Base-by-base conservation (phyloP, 768 basidiomycete species). In the Boletellus sp. region DNA sequence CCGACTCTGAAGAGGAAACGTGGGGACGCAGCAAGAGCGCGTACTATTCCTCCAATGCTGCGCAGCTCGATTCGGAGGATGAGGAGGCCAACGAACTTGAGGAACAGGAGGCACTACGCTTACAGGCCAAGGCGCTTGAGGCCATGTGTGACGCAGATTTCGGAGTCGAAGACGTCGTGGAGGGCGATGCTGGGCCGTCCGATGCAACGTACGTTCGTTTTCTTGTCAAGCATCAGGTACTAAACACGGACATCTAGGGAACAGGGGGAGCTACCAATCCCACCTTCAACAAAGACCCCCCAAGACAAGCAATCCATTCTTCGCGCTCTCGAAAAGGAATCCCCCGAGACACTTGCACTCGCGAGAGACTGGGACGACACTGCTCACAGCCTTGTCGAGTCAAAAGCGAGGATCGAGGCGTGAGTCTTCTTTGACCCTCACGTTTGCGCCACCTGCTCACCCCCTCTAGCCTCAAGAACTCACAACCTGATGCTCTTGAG, bases 11-110 rank as follows among this genome's bases (percentile, higher is more conserved):
- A 11, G 57, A 58, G 51, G 81, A 79, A 67, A 80, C 78, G 1
- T 97, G 94, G 94, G 94, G 94, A 10, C 76, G 73, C 51, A 80
- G 82, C 54, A 85, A 85, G 68, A 76, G 81, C 35, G 85, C 81
- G 4, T 97, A 94, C 69, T 95, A 95, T 63, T 81, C 90, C 4
- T 89, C 87, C 4, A 92, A 91, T 65, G 90, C 88, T 28, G 85
- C 76, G 32, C 72, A 88, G 47, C 71, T 91, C 33, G 90, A 90
- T 45, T 86, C 85, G 33, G 89, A 90, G 57, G 87, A 94, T 55
- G 94, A 95, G 59, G 94, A 95, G 66, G 88, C 83, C 31, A 80
- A 89, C 60, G 86, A 88, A 56, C 70, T 95, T 43, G 93, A 97
- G 61, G 90, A 91, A 64, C 83, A 87, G 63, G 94, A 97, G 66